A percentile compares a stretch with the other conserved stretches of the same genome.
phyloP scores from a whole-genome alignment of 768 basidiomycete genomes.

The Coprinellus aureogranulatus region DNA sequence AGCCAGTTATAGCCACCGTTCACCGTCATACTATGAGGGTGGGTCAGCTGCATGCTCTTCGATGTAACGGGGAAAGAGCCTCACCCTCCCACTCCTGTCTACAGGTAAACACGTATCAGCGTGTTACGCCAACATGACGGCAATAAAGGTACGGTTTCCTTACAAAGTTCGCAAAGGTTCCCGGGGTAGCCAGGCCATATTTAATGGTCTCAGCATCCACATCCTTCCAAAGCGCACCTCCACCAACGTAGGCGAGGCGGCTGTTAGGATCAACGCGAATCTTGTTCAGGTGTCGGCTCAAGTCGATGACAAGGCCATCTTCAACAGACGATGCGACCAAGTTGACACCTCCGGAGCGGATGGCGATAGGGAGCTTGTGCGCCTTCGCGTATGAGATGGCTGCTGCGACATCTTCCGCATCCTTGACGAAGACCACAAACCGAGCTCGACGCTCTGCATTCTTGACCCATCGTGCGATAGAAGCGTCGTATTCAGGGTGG shows the following conservation, averaged over 20 bases:
- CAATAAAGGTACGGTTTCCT: conserved; percentile 17
- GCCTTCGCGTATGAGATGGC: conserved; percentile 34
- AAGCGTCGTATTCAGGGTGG: conserved; percentile 31
- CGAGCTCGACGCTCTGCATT: conserved; percentile 39
- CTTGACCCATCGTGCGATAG: conserved; percentile 43
- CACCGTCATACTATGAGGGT: no score
- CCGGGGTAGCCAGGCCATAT: conserved; percentile 45
- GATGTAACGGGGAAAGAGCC: neutral
- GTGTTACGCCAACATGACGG: no score
- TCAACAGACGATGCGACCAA: conserved; percentile 41
- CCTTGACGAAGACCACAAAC: conserved; percentile 43
- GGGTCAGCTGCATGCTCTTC: no score
- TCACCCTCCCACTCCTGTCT: conserved; percentile 55
- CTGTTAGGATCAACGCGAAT: conserved; percentile 36
- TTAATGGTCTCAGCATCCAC: conserved; percentile 42
- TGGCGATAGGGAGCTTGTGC: conserved; percentile 35
- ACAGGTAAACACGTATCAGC: conserved; percentile 5
- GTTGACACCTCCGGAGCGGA: conserved; percentile 48
- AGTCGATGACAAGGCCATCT: conserved; percentile 48
- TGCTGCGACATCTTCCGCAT: conserved; percentile 34
- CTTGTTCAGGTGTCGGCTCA: conserved; percentile 37
- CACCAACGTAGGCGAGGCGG: conserved; percentile 39
- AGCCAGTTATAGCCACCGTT: conserved; percentile 59
- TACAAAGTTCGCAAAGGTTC: conserved; percentile 46
- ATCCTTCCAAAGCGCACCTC: conserved; percentile 43